Evolutionary conservation across 768 basidiomycete genomes (phyloP), one percentile per base, ranked within the genome.

Genomic region (Trametes meyenii): DNA sequence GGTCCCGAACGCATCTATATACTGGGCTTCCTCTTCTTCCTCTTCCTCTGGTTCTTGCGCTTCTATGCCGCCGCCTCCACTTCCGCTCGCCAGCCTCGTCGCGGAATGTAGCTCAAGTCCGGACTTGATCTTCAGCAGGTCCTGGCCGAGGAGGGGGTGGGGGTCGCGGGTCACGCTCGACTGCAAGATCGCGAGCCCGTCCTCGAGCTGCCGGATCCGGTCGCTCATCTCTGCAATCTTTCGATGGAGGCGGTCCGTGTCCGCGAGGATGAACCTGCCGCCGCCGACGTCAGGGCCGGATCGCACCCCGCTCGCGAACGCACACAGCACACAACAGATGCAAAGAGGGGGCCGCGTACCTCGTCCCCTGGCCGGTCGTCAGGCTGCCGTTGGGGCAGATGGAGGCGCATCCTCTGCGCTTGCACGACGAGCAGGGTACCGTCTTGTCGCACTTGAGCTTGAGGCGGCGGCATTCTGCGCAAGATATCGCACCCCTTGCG

Each of bases 311-410:
- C 21, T 21, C 19, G 24, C 23, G 46, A 13, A 33, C 29, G 8
- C 29, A 33, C 29, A 33, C 29, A 33, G 29, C 29, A 33, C 29
- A 33, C 29, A 33, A 33, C 29, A 33, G 29, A 23, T 13, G 45
- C 21, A 13, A 23, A 46, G n/a, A 19, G 45, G 6, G 38, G 49
- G 40, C 60, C 43, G 70, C 82, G 59, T 67, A 88, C 88, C 89
- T 80, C 42, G 89, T 91, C 19, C 89, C 89, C 69, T 91, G 87
- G 5, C 89, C 89, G 1, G 89, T 90, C 14, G 87, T 83, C 40
- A 91, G 78, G 69, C 86, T 88, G 33, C 88, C 89, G 66, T 90
- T 90, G 3, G 88, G 89, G 73, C 90, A 92, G 55, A 92, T 91
- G 12, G 86, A 85, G 5, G 86, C 83, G 67, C 89, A 91, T 29